Base-by-base conservation (phyloP, 2,329 filamentous ascomycete species). In the Emmonsiellopsis sp. region DNA sequence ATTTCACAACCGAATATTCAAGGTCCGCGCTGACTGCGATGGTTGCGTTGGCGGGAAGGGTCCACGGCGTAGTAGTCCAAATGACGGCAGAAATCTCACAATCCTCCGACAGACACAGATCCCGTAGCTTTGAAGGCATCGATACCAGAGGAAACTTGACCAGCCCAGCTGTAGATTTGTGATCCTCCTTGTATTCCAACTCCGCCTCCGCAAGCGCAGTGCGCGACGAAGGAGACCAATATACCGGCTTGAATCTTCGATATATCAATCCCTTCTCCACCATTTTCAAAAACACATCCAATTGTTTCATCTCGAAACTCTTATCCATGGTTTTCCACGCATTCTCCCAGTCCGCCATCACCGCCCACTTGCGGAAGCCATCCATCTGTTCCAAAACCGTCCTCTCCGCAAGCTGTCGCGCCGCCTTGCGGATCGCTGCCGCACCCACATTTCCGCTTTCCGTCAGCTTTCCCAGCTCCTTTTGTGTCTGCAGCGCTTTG, bases 1-100 rank as follows among this genome's bases (percentile, higher is more conserved):
- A 74, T 52, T 77, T 73, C 39, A 94, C 73, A 17, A 95, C 69
- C 3, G 77, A 76, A 66, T 97, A 98, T 43, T 82, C 74, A 56
- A 97, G 71, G 40, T 87, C 82, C 6, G 80, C 74, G 61, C 89
- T 83, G 37, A 97, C 79, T 2, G 89, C 91, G 66, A 98, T 90
- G 0, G 88, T 91, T 65, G 83, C 83, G 67, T 98, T 98, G 2
- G 92, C 91, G 0, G 93, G 92, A 5, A 98, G 75, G 0, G 93
- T 98, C 93, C 93, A 98, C 0, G 93, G 93, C 0, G 93, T 98
- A 0, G 93, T 98, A 2, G 93, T 98, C 93, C 93, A 98, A 50
- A 97, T 88, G n/a, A 93, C 79, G n/a, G 87, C 88, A 66, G 79
- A 86, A 9, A 96, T 65, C 5, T 75, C 71, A 3, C 77, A 76